Base-by-base conservation (phyloP, 495 filamentous ascomycete species). In the Daldinia concentrica region DNA sequence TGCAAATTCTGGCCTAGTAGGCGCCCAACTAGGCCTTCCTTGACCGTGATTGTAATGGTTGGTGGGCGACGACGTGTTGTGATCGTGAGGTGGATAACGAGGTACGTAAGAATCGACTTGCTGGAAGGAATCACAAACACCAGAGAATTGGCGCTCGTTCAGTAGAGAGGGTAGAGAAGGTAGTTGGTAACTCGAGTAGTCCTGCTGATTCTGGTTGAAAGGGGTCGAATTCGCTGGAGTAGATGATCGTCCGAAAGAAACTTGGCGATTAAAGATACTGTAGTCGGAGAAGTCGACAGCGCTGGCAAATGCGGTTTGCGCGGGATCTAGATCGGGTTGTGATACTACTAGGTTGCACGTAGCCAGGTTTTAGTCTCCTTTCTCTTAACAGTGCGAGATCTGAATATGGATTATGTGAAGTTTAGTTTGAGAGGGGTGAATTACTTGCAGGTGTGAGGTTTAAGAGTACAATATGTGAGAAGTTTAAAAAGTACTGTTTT, bases 261-360 rank as follows among this genome's bases (percentile, higher is more conserved):
- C 27, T 24, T 22, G 24, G 50, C 62, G 62, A 22, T 29, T 37
- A 36, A 50, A 58, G 34, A 66, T 17, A 58, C 39, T 6, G 26
- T 63, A 48, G 24, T 66, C 24, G 56, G 9, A 58, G 24, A 30
- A 62, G 4, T 66, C 34, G 60, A 27, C n/a, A 32, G 56, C 64
- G 61, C 32, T 57, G 14, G 62, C 8, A n/a, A 58, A 43, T 54
- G n/a, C 19, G 56, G 37, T 64, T 22, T 52, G 62, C 51, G 61
- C 27, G 57, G 61, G 58, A 58, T 65, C 30, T 12, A 39, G 22
- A 19, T 73, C 66, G 6, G 65, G 62, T 65, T 54, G 50, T 65
- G 65, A 62, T 26, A 57, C 61, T 73, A 64, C 41, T 58, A 62
- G 60, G 51, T 64, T 54, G 56, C 57, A 69, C 60, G 29, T 51